Base-by-base conservation (phyloP, 2,329 filamentous ascomycete genomes). In the Claviceps lovelessii region DNA sequence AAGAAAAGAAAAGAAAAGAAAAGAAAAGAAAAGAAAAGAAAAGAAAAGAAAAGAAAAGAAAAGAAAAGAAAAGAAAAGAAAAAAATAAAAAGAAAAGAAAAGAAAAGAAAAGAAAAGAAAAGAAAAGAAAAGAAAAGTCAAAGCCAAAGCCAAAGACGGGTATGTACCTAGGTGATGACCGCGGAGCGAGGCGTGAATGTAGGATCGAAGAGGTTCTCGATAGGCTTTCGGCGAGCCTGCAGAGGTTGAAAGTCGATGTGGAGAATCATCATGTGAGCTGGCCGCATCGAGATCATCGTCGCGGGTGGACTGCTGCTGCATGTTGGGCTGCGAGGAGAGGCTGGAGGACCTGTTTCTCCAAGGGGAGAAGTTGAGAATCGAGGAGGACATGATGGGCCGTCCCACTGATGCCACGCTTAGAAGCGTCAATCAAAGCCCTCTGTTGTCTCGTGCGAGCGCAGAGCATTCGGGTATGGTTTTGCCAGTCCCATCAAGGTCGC, bases 141-240 rank as follows among this genome's bases (percentile, higher is more conserved):
- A 33, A 33, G 9, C 1, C 6, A 33, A 11, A 33, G 31, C 11
- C 28, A 9, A 17, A 37, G 13, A 17, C 19, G 17, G 23, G 23
- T 37, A 29, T 37, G 29, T 54, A 84, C 83, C 77, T 61, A 78
- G 68, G 62, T 77, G 71, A 62, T 77, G 71, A 46, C 81, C 79
- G 58, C 82, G 77, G 42, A 79, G 74, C 44, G 81, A 80, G 54
- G 82, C 79, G 60, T 86, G 83, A 54, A 86, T 81, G 60, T 86
- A 88, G 3, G 84, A 88, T 54, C 85, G 76, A 51, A 85, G 83
- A 5, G 85, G 85, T 57, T 86, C 84, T 65, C 79, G 76, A 64
- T 83, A 74, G 9, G 63, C 63, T 9, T 65, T 62, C 19, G 57
- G 57, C 41, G 69, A 69, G 55, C 62, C 64, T 42, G 66, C 64